These are phyloP conservation scores for Astrothelium macrocarpum DNA, from an alignment of 495 filamentous ascomycete species.

Conservation along the genomic window DNA sequence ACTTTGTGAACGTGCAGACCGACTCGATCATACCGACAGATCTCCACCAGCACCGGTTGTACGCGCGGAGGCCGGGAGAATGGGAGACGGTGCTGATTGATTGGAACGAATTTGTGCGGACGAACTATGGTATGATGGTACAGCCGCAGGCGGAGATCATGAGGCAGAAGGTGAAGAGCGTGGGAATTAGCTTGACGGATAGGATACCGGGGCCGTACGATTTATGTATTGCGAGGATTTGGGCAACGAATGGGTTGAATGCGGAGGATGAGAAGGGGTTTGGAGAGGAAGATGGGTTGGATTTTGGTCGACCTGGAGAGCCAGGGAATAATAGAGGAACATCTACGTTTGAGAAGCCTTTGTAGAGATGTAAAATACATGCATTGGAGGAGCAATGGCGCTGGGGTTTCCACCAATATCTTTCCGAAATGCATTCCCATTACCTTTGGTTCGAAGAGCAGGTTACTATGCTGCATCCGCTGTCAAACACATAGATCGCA, in stretches of 20 bases:
- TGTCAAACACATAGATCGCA: too few species aligned
- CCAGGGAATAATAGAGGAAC: neutral
- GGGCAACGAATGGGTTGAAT: constrained; percentile 57
- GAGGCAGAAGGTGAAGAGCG: constrained; percentile 68
- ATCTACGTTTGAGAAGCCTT: neutral
- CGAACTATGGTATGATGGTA: constrained; percentile 79
- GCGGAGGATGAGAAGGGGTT: constrained; percentile 25
- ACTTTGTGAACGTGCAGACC: constrained; percentile 92
- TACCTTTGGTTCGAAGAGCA: neutral
- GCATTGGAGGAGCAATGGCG: neutral
- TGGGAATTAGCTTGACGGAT: constrained; percentile 85
- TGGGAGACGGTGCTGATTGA: constrained; percentile 92
- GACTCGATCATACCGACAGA: constrained; percentile 87
- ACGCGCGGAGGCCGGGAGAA: constrained; percentile 65
- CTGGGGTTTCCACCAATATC: neutral
- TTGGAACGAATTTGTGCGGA: constrained; percentile 87
- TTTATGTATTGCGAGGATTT: constrained; percentile 71
- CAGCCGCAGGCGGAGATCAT: constrained; percentile 86
- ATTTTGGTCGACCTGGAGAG: neutral
- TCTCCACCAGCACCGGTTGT: constrained; percentile 88
- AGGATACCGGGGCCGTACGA: constrained; percentile 79
- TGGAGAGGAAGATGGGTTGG: neutral
- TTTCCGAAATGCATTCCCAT: neutral
- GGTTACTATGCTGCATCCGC: too few species aligned
- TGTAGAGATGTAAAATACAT: neutral